Conservation (phyloP, 495 filamentous ascomycete species). For the Hypoxylon lienhwacheense region DNA sequence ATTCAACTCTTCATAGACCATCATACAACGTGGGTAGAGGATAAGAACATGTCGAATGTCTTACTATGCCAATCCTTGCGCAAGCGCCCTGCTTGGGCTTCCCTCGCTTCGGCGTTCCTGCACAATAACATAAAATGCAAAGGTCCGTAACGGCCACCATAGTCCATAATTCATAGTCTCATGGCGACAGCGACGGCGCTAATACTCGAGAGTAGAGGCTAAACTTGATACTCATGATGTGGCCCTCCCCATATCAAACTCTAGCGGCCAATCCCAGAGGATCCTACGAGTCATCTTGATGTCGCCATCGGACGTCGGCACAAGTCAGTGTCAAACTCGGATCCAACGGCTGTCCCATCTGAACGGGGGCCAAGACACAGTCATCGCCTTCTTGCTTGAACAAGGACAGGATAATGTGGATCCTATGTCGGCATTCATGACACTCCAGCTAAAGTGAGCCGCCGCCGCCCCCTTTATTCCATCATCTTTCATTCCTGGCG, state of each 20-base stretch:
- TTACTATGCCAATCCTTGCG: constrained; percentile 61
- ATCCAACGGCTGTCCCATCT: constrained; percentile 54
- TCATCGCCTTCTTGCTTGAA: constrained; percentile 58
- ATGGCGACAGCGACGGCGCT: not conserved
- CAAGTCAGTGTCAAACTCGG: constrained; percentile 37
- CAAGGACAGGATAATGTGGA: constrained; percentile 32
- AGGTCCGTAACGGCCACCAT: constrained; percentile 45
- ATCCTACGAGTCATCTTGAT: constrained; percentile 57
- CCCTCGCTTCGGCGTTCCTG: constrained; percentile 49
- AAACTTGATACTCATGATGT: constrained; percentile 57
- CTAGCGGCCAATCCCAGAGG: constrained; percentile 13
- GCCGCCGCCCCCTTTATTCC: not conserved
- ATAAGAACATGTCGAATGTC: constrained; percentile 17
- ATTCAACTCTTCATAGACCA: too few species aligned
- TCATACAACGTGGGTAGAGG: not conserved
- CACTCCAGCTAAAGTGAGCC: constrained; percentile 49
- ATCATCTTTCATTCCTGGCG: not conserved
- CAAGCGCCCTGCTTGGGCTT: constrained; percentile 53
- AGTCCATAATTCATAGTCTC: not conserved
- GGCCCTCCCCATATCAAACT: constrained; percentile 44
- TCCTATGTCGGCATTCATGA: constrained; percentile 42
- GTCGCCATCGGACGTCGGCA: constrained; percentile 49
- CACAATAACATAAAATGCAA: constrained; percentile 46
- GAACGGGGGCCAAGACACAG: constrained; percentile 45
- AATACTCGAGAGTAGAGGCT: constrained; percentile 45